Evolutionary conservation across 208 protist genomes (phyloP).

Genomic region (Acanthamoeba castellanii): DNA sequence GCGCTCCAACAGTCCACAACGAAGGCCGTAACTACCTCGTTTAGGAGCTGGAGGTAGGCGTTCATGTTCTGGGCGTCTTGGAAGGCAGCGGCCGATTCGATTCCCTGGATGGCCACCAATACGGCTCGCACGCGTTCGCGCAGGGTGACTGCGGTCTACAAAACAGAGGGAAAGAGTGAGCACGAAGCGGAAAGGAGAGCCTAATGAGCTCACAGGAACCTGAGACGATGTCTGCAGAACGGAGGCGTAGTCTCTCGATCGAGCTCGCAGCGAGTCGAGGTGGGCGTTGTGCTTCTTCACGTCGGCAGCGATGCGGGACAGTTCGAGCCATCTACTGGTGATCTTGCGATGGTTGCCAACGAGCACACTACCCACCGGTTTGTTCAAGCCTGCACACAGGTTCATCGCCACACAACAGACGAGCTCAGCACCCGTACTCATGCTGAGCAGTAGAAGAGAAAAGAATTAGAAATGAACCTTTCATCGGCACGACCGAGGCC

Average conservation of each 20-base stretch:
- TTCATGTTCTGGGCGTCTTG: neutral
- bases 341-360: constrained; percentile 16
- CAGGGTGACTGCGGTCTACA: constrained; percentile 7
- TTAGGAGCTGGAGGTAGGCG: constrained; percentile 7
- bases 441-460: neutral
- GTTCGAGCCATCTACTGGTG: constrained; percentile 8
- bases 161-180: neutral
- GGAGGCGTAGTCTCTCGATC: neutral
- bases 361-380: neutral
- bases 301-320: constrained; percentile 27
- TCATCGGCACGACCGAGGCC: constrained; percentile 23
- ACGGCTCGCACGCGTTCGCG: constrained; percentile 5
- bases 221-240: constrained; percentile 17
- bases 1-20: too few species aligned
- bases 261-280: neutral
- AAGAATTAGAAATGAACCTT: neutral
- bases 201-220: neutral
- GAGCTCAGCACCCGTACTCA: neutral
- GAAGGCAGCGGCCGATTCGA: neutral
- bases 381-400: constrained; percentile 10
- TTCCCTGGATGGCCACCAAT: neutral
- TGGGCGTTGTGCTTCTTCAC: constrained; percentile 65
- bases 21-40: neutral
- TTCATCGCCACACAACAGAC: neutral
- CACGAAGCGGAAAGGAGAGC: neutral